A percentile compares a stretch with the other conserved stretches of the same genome.
These are phyloP conservation scores for Filosporella fistucella DNA, from an alignment of 495 filamentous ascomycete species.

Conservation along the genomic window DNA sequence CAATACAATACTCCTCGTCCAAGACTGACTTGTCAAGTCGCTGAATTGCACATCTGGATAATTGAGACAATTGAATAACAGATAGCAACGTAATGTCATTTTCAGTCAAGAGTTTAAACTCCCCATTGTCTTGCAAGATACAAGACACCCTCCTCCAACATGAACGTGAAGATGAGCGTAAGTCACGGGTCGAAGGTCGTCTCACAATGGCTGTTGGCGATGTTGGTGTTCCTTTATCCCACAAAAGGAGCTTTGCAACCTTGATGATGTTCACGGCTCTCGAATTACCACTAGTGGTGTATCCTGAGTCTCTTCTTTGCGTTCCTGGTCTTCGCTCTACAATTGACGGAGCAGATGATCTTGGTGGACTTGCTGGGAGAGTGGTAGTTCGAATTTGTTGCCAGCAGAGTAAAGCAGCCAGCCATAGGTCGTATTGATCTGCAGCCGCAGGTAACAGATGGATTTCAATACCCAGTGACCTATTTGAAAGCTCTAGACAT, in stretches of 20 bases:
- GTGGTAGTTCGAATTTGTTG: constrained; percentile 68
- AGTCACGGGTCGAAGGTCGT: constrained; percentile 19
- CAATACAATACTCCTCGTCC: constrained; percentile 91
- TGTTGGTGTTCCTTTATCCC: constrained; percentile 64
- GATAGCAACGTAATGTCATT: constrained; percentile 73
- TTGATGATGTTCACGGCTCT: constrained; percentile 93
- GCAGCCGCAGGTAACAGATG: constrained; percentile 68
- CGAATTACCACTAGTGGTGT: constrained; percentile 22
- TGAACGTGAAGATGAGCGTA: constrained; percentile 42
- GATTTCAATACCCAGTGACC: constrained; percentile 63
- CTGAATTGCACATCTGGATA: constrained; percentile 86
- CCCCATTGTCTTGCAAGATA: constrained; percentile 90
- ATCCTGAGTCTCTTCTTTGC: constrained; percentile 14
- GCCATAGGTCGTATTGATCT: constrained; percentile 84
- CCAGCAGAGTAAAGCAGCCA: constrained; percentile 91
- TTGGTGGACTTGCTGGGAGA: constrained; percentile 33
- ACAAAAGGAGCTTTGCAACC: constrained; percentile 88
- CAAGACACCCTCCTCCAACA: constrained; percentile 85
- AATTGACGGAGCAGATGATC: constrained; percentile 40
- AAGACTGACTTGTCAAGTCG: constrained; percentile 86
- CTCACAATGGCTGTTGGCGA: constrained; percentile 48
- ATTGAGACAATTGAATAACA: constrained; percentile 81
- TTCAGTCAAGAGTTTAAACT: constrained; percentile 86
- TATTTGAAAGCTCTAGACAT: constrained; percentile 78
- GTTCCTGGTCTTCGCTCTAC: constrained; percentile 6